These are phyloP conservation scores for Thalia dealbata DNA, from an alignment of 176 grass and related monocot species.

Conservation along the genomic window DNA sequence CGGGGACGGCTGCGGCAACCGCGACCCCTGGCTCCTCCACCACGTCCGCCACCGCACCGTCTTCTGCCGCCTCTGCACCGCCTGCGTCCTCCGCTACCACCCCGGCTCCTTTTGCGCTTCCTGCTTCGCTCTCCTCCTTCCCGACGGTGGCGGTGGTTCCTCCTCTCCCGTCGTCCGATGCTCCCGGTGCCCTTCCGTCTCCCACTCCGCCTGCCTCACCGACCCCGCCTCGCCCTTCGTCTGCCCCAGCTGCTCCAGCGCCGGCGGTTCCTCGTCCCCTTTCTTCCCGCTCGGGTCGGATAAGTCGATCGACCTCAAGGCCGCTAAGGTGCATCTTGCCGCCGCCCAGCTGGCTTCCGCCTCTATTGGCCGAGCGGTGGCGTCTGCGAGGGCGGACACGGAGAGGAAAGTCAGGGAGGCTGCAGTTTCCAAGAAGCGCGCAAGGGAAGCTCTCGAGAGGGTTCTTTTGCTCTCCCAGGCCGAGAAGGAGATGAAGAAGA, in stretches of 20 bases:
- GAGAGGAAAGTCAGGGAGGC: conserved; percentile 60
- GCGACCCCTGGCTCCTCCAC: conserved; percentile 89
- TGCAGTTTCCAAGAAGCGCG: conserved; percentile 37
- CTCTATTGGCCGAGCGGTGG: conserved; percentile 42
- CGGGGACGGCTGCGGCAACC: conserved; percentile 47
- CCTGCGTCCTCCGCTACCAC: conserved; percentile 76
- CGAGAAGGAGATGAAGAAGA: conserved; percentile 11
- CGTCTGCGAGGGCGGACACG: conserved; percentile 34
- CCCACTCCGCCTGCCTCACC: neutral
- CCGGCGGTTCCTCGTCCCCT: conserved; percentile 13
- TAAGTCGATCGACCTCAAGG: conserved; percentile 19
- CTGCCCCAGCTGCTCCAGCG: conserved; percentile 41
- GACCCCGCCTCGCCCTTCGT: conserved; percentile 24
- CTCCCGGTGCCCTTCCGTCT: conserved; percentile 26
- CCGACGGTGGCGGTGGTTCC: neutral
- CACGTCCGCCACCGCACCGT: conserved; percentile 65
- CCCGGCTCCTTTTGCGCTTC: conserved; percentile 54
- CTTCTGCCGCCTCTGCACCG: conserved; percentile 72
- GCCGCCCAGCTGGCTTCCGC: conserved; percentile 47
- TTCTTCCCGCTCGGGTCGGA: conserved; percentile 10
- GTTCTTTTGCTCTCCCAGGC: neutral
- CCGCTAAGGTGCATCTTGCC: conserved; percentile 52
- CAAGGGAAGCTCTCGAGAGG: conserved; percentile 57
- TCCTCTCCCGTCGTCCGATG: conserved; percentile 29
- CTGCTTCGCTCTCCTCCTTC: conserved; percentile 54